Evolutionary conservation across 805 yeast species (phyloP).

Genomic region (Candida xiaguanensis): DNA sequence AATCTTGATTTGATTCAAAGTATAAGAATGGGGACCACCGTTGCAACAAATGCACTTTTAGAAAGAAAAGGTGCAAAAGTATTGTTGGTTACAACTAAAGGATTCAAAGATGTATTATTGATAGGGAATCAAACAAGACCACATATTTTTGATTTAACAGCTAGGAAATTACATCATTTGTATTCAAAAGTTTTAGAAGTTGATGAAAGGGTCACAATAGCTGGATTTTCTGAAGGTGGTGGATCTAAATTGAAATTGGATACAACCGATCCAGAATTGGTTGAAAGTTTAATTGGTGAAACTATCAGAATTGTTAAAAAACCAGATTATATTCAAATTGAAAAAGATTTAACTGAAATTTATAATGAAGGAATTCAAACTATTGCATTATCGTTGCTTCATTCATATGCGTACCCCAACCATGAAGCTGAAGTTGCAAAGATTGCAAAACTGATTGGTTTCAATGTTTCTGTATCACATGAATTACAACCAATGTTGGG

Average conservation of each 20-base stretch:
- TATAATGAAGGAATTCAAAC: conserved; percentile 23
- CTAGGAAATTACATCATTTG: conserved; percentile 65
- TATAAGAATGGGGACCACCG: conserved; percentile 90
- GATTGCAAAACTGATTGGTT: conserved; percentile 35
- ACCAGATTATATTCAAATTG: conserved; percentile 26
- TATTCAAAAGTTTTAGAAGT: conserved; percentile 77
- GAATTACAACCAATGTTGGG: conserved; percentile 43
- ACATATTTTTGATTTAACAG: conserved; percentile 77
- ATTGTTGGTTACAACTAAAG: conserved; percentile 82
- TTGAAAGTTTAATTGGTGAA: conserved; percentile 35
- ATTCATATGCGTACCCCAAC: conserved; percentile 38
- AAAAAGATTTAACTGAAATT: conserved; percentile 21
- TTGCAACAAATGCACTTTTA: conserved; percentile 90
- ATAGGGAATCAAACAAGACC: conserved; percentile 95
- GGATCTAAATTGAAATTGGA: conserved; percentile 21
- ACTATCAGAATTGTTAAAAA: conserved; percentile 24
- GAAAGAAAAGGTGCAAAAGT: conserved; percentile 91
- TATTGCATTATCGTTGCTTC: conserved; percentile 37
- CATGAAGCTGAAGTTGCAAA: conserved; percentile 34
- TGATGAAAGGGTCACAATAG: conserved; percentile 87
- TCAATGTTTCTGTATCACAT: conserved; percentile 37
- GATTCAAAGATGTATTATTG: conserved; percentile 74
- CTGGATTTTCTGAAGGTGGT: conserved; percentile 70
- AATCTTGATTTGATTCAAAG: conserved; percentile 62
- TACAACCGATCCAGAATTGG: conserved; percentile 28